These are phyloP conservation scores for Quercus variabilis DNA, from an alignment of 306 rosid genomes.

Conservation along the genomic window DNA sequence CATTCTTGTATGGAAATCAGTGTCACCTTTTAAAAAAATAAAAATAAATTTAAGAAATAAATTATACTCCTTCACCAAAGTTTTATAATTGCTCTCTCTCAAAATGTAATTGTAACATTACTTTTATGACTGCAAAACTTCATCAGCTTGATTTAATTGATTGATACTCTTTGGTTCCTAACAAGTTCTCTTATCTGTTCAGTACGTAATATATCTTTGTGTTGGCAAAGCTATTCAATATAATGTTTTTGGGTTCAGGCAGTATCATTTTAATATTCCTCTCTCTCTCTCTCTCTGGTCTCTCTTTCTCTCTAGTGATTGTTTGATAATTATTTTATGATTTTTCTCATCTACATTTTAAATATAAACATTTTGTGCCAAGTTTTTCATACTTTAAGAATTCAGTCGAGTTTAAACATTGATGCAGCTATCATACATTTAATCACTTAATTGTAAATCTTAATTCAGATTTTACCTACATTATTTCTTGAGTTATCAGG, in stretches of 20 bases:
- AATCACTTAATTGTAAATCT: neutral
- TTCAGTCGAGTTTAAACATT: neutral
- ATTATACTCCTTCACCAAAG: neutral
- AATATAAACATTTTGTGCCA: neutral
- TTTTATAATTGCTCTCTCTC: neutral
- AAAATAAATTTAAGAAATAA: neutral
- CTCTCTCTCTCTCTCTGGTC: neutral
- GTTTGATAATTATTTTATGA: neutral
- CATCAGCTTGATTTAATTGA: no score
- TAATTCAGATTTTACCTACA: neutral
- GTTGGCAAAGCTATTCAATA: no score
- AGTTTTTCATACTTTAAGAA: neutral
- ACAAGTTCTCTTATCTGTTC: no score
- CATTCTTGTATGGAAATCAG: slow-evolving; percentile 22
- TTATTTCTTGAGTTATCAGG: neutral
- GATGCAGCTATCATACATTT: neutral
- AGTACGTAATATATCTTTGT: no score
- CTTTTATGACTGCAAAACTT: no score
- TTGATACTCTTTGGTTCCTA: no score
- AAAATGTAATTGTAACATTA: no score
- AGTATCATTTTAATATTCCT: neutral
- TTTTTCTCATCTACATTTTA: neutral
- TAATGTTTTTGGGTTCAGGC: no score
- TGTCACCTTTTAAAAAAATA: neutral
- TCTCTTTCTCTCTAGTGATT: neutral